Evolutionary conservation across 257 asterid species (phyloP), one percentile per base, ranked within the genome.

Genomic region (Scutellaria barbata): DNA sequence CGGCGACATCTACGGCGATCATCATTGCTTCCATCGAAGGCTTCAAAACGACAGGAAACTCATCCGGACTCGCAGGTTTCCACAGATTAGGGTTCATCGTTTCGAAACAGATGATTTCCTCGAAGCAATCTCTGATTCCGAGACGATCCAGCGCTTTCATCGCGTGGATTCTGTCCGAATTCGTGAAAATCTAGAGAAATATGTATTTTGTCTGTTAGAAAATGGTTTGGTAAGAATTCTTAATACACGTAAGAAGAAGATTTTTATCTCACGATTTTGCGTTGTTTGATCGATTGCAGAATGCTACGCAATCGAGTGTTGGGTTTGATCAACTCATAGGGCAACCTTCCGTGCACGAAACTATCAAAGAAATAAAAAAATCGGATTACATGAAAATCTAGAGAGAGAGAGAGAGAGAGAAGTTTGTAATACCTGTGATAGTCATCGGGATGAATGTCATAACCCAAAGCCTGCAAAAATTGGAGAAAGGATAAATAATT

Each of bases 321-420:
- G 7, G 90, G 92, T 74, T 77, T 75, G 89, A 90, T 87, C 85
- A 84, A 65, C 73, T 90, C 84, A 59, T 90, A 93, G 0, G 98
- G 96, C 67, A 93, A 81, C 65, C 92, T 90, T 68, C 98, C 98
- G 86, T 93, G 98, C 66, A 93, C 97, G 80, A 81, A 71, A 72
- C 98, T 90, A 82, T 52, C 42, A 17, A 48, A 0, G 43, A 11
- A 11, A 16, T 46, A 0, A 35, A 17, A 25, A 17, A 20, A 39
- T 72, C 43, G 41, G 57, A 67, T 40, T 13, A 13, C 9, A 39
- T 16, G 33, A 62, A 51, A 52, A 42, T 40, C 11, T 0, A 18
- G 39, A 14, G 37, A 14, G 6, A 35, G 6, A 18, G 55, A 25
- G 16, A 18, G 39, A 14, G 37, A 14, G 6, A 35, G 6, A 18